A percentile compares a stretch with the other conserved stretches of the same genome.
Conservation (phyloP, 1,284 basidiomycete genomes). For the Phellopilus nigrolimitatus region DNA sequence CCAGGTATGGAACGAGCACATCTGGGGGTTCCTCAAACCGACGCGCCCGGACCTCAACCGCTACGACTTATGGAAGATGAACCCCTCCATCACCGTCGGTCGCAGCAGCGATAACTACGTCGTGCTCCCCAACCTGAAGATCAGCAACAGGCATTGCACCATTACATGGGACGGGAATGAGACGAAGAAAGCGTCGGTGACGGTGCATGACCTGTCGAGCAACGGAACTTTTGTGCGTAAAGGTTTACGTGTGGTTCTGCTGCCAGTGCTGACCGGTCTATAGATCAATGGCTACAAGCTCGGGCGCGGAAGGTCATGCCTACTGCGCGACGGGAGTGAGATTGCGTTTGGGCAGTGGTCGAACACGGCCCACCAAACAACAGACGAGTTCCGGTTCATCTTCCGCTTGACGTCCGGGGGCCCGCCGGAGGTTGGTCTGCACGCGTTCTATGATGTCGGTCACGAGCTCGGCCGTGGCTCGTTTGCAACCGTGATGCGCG, state of each 20-base stretch:
- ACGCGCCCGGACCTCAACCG: slow-evolving; percentile 45
- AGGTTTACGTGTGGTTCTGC: too few species aligned
- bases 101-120: slow-evolving; percentile 50
- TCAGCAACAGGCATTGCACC: slow-evolving; percentile 65
- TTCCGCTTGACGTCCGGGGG: slow-evolving; percentile 50
- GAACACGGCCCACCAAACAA: slow-evolving; percentile 38
- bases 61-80: slow-evolving; percentile 54
- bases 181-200: slow-evolving; percentile 47
- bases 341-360: slow-evolving; percentile 67
- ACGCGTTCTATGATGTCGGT: slow-evolving; percentile 59
- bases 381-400: slow-evolving; percentile 61
- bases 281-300: slow-evolving; percentile 73
- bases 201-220: slow-evolving; percentile 68
- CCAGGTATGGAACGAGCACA: slow-evolving; percentile 38
- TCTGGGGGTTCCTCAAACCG: slow-evolving; percentile 68
- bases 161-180: slow-evolving; percentile 66
- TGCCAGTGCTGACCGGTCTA: too few species aligned
- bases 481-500: slow-evolving; percentile 76
- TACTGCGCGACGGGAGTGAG: slow-evolving; percentile 77
- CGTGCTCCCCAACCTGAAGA: slow-evolving; percentile 58
- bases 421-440: slow-evolving; percentile 44
- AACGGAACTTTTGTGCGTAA: slow-evolving; percentile 82
- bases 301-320: slow-evolving; percentile 47
- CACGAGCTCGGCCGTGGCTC: slow-evolving; percentile 73
- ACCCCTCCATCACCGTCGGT: slow-evolving; percentile 48